Conservation (phyloP, 768 basidiomycete genomes). For the Lactifluus pinguis region DNA sequence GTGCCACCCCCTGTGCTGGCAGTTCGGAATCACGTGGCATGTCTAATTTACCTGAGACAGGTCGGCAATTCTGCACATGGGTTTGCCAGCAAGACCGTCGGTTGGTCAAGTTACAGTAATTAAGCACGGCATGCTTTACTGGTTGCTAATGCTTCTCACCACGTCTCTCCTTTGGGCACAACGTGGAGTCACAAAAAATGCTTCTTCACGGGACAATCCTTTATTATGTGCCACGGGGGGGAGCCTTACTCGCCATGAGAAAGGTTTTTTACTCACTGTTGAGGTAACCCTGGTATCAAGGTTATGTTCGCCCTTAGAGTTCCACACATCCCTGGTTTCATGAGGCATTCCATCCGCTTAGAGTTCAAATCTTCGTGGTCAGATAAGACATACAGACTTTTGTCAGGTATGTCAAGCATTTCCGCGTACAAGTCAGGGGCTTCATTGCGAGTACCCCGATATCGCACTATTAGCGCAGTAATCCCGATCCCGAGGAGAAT, state of each 20-base stretch:
- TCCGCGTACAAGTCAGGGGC: not conserved
- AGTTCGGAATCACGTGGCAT: not conserved
- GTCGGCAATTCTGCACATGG: not conserved
- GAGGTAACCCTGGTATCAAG: conserved; percentile 1
- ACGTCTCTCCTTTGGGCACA: not conserved
- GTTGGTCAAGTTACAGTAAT: not conserved
- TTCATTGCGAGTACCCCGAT: conserved; percentile 4
- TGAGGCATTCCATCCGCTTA: conserved; percentile 1
- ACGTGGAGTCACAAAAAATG: not conserved
- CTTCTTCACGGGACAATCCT: not conserved
- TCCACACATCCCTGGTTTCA: not conserved
- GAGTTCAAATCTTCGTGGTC: conserved; percentile 2
- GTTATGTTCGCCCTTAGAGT: not conserved
- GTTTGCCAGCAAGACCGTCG: not conserved
- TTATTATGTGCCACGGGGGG: not conserved
- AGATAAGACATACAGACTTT: conserved; percentile 13
- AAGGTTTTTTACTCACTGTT: not conserved
- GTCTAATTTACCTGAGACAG: not conserved
- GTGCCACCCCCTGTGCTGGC: not conserved
- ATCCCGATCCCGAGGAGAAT: conserved; percentile 14
- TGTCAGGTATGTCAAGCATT: not conserved
- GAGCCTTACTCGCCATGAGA: not conserved
- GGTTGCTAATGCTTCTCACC: not conserved
- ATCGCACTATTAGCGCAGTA: conserved; percentile 3
- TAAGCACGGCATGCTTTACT: not conserved